Evolutionary conservation across 2,329 filamentous ascomycete genomes (phyloP), one percentile per base, ranked within the genome.

Genomic region (Plectosphaerella sp.): DNA sequence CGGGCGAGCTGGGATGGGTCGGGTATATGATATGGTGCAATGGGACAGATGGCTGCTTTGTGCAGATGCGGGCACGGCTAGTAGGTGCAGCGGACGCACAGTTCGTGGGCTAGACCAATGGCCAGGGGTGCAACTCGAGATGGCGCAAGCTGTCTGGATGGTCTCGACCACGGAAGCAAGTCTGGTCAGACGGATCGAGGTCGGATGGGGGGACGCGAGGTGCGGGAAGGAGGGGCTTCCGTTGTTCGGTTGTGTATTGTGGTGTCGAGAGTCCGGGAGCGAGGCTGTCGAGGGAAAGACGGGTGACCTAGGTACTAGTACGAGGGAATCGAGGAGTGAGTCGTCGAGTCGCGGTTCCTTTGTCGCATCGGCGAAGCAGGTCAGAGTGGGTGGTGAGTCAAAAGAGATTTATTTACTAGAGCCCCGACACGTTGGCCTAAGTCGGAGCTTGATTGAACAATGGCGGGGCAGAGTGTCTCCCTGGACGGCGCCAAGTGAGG

Each of bases 381-480:
- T 43, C 41, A 12, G 16, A 9, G 41, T 20, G n/a, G n/a, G n/a
- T 12, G 41, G 41, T 43, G 41, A 43, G 41, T 43, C 41, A 43
- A 43, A 39, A 43, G 41, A 43, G 18, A 43, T 43, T 43, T 43
- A 43, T 43, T 43, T 43, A 18, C 41, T 43, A 47, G 45, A 9
- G 24, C 47, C 22, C 18, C 37, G 20, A 48, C 53, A 57, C 54
- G 49, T 56, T 57, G 57, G 53, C 57, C 55, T 57, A 57, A 57
- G 49, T 57, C 57, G 57, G 57, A 58, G 57, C 33, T 47, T 51
- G 45, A 51, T 47, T 51, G 50, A 47, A 22, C 25, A 47, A 58
- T 58, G 56, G 56, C 56, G 56, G 56, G 56, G 56, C 56, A 58
- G 5, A 16, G 36, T 36, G 47, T 48, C 15, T 18, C 22, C 3